Base-by-base conservation (phyloP, 75 land plant species). In the Selaginella moellendorffii region DNA sequence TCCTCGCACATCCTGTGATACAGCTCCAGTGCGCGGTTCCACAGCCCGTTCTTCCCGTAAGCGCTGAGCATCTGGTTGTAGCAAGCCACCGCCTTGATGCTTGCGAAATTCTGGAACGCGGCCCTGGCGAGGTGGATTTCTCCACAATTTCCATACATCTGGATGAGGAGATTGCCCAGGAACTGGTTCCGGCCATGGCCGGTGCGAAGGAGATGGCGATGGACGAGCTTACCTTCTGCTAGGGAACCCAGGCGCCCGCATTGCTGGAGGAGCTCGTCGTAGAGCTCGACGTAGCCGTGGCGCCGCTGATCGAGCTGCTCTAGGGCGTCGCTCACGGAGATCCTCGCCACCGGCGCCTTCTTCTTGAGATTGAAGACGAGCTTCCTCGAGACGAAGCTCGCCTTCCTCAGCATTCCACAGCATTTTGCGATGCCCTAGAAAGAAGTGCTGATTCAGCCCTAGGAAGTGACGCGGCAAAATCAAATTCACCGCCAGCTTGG, bases 381-480 rank as follows among this genome's bases (percentile, higher is more conserved):
- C 46, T 14, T 36, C 46, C 46, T 5, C 10, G 46, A 36, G 5
- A 14, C 14, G 46, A 36, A 36, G 46, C 46, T 14, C 14, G 46
- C 46, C 46, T 36, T 36, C 46, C 46, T 36, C 46, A 36, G 46
- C 46, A 36, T 36, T 36, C 46, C 46, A n/a, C n/a, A n/a, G n/a
- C n/a, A n/a, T n/a, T n/a, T n/a, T n/a, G n/a, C n/a, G n/a, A n/a
- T n/a, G n/a, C n/a, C n/a, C n/a, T n/a, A n/a, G n/a, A n/a, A n/a
- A n/a, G n/a, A n/a, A n/a, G n/a, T n/a, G n/a, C n/a, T n/a, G n/a
- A n/a, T n/a, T n/a, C n/a, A n/a, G n/a, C n/a, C n/a, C n/a, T n/a
- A n/a, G n/a, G n/a, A n/a, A n/a, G n/a, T n/a, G n/a, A n/a, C n/a
- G n/a, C n/a, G n/a, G n/a, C n/a, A n/a, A n/a, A n/a, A n/a, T n/a